Evolutionary conservation across 2,329 filamentous ascomycete species (phyloP).

Genomic region (Aspergillus pseudoviridinutans): DNA sequence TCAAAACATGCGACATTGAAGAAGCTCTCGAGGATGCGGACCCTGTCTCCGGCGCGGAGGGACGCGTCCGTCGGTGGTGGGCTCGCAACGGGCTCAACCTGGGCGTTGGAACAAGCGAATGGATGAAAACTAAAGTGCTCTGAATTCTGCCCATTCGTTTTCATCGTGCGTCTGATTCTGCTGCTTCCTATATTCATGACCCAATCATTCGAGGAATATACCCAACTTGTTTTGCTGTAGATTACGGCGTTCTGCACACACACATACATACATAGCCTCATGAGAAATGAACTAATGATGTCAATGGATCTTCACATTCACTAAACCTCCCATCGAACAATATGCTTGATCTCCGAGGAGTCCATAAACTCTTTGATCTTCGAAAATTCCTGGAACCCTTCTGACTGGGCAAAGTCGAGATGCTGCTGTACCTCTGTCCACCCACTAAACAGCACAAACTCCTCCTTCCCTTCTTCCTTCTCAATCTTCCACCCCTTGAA

Average conservation of each 20-base stretch:
- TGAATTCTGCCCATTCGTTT: conserved; percentile 28
- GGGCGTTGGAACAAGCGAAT: conserved; percentile 77
- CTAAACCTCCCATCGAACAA: background rate
- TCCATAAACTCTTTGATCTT: conserved; percentile 20
- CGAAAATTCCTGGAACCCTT: conserved; percentile 27
- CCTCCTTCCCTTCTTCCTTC: conserved; percentile 30
- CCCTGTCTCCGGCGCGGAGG: conserved; percentile 62
- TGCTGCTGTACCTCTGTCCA: conserved; percentile 38
- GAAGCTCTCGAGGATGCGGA: conserved; percentile 83
- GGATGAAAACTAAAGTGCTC: conserved; percentile 78
- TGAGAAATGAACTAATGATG: background rate
- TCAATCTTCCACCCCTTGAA: conserved; percentile 42
- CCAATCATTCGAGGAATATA: background rate
- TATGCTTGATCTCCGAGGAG: conserved; percentile 26
- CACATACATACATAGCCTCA: background rate
- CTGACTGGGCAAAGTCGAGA: conserved; percentile 28
- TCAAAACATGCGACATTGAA: conserved; percentile 92
- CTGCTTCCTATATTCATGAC: background rate
- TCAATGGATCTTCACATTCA: background rate
- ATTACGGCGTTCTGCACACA: background rate
- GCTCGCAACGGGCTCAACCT: conserved; percentile 76
- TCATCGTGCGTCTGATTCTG: background rate
- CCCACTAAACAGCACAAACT: conserved; percentile 41
- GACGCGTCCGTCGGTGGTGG: conserved; percentile 81
- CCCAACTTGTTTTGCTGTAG: background rate